A percentile compares a stretch with the other conserved stretches of the same genome.
Evolutionary conservation across 805 yeast genomes (phyloP).

Genomic region (Spathaspora girioi): DNA sequence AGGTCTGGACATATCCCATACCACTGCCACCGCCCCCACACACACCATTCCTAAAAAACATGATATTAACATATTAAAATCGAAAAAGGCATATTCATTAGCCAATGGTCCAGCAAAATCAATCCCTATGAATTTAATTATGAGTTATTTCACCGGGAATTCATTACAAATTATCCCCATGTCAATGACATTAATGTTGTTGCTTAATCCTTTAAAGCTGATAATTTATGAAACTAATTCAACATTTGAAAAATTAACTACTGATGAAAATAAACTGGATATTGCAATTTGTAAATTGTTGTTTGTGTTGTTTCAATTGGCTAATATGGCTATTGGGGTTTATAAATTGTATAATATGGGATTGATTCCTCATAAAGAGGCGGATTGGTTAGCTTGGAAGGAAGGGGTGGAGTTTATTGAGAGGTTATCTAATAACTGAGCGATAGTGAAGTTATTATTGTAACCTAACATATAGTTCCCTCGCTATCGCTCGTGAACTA

Average conservation of each 20-base stretch:
- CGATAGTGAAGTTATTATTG: neutral
- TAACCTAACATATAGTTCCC: too few species aligned
- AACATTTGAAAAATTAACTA: slow-evolving; percentile 49
- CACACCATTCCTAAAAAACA: slow-evolving; percentile 11
- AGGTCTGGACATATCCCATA: slow-evolving; percentile 7
- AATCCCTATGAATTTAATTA: slow-evolving; percentile 84
- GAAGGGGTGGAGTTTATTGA: slow-evolving; percentile 24
- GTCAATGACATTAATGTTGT: slow-evolving; percentile 81
- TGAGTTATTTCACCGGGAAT: slow-evolving; percentile 93
- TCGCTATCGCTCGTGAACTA: too few species aligned
- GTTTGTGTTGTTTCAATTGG: slow-evolving; percentile 41
- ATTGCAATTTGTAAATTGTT: slow-evolving; percentile 23
- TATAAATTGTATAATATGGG: slow-evolving; percentile 90
- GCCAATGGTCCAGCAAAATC: slow-evolving; percentile 77
- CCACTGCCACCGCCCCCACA: slow-evolving; percentile 1
- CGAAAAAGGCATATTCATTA: slow-evolving; percentile 79
- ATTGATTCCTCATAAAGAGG: slow-evolving; percentile 75
- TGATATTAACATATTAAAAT: slow-evolving; percentile 35
- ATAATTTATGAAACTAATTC: slow-evolving; percentile 51
- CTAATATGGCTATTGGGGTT: slow-evolving; percentile 68
- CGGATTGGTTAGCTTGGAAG: slow-evolving; percentile 95
- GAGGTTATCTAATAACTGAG: slow-evolving; percentile 1
- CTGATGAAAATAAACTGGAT: slow-evolving; percentile 30
- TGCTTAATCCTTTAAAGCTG: slow-evolving; percentile 74
- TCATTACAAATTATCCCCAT: slow-evolving; percentile 87